Conservation (phyloP, 305 asterid species). For the Fraxinus floribunda region DNA sequence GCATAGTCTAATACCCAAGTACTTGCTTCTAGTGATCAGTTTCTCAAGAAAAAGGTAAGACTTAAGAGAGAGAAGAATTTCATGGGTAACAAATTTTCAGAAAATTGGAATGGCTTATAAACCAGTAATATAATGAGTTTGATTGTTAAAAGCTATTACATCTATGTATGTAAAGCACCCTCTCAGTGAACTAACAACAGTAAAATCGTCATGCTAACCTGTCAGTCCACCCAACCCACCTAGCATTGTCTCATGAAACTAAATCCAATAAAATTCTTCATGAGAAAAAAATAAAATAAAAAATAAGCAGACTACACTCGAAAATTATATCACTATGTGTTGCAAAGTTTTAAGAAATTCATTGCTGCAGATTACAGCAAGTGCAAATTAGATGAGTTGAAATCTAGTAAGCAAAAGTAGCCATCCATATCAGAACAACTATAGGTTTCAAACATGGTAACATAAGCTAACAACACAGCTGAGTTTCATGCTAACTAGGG, state of each 20-base stretch:
- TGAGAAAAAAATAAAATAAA: background rate
- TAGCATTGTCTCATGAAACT: background rate
- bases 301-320: background rate
- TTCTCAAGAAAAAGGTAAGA: background rate
- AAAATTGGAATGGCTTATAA: background rate
- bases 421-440: background rate
- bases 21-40: background rate
- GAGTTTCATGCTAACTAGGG: background rate
- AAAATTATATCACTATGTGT: background rate
- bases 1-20: background rate
- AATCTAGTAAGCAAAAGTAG: background rate
- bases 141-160: background rate
- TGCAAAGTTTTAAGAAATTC: background rate
- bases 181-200: background rate
- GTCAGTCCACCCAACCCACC: slow-evolving; percentile 1
- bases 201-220: background rate
- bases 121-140: background rate
- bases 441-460: background rate
- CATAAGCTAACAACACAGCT: background rate
- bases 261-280: background rate
- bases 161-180: background rate
- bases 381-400: background rate
- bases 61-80: background rate
- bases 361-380: background rate
- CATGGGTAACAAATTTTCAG: background rate